Conservation (phyloP, 192 early-diverging fungal genomes). For the Coemansia asiatica region DNA sequence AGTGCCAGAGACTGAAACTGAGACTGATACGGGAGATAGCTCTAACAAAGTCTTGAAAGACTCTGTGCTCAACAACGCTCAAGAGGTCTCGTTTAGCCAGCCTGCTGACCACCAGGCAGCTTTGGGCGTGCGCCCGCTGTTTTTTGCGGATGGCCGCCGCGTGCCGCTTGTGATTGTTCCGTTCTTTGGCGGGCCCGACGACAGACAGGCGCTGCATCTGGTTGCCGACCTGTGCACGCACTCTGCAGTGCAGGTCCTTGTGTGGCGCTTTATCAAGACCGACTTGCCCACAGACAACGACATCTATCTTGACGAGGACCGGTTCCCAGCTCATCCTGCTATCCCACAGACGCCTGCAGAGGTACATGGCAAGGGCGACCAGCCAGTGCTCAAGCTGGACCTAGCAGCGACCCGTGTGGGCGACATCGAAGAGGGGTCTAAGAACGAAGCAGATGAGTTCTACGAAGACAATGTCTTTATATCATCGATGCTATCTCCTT, state of each 20-base stretch:
- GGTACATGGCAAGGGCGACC: slow-evolving; percentile 2
- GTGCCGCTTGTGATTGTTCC: slow-evolving; percentile 67
- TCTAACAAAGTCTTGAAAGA: background rate
- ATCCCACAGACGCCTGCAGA: slow-evolving; percentile 23
- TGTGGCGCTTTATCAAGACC: slow-evolving; percentile 53
- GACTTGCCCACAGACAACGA: slow-evolving; percentile 7
- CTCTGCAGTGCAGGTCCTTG: slow-evolving; percentile 54
- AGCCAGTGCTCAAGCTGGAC: slow-evolving; percentile 1
- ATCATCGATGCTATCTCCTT: slow-evolving; percentile 15
- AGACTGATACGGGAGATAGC: background rate
- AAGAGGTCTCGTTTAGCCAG: background rate
- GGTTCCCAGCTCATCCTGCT: slow-evolving; percentile 23
- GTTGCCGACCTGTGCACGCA: slow-evolving; percentile 52
- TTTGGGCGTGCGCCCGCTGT: background rate
- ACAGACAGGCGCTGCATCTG: slow-evolving; percentile 65
- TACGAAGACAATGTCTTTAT: slow-evolving; percentile 33
- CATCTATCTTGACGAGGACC: slow-evolving; percentile 24
- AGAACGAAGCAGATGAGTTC: slow-evolving; percentile 26
- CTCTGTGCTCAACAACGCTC: background rate
- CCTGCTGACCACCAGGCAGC: slow-evolving; percentile 3
- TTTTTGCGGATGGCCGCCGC: slow-evolving; percentile 43
- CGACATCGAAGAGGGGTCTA: background rate
- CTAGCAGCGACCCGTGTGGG: slow-evolving; percentile 17
- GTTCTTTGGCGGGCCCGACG: slow-evolving; percentile 73
- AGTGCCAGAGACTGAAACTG: background rate